A percentile compares a stretch with the other conserved stretches of the same genome.
phyloP scores from a whole-genome alignment of 108 stramenopile genomes.

The Poteriospumella lacustris region DNA sequence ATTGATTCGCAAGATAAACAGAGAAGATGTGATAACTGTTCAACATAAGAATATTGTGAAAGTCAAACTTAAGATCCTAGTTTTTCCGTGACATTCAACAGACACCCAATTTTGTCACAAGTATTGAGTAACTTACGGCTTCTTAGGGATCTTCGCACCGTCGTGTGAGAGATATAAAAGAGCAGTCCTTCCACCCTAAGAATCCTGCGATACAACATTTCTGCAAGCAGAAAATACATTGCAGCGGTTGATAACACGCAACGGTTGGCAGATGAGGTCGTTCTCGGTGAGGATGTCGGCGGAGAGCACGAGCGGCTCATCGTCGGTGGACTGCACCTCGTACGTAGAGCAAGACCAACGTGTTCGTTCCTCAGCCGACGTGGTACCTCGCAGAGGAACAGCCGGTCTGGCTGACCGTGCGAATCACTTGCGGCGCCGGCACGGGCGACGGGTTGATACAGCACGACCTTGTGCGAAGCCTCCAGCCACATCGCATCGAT shows the following conservation, averaged over 20 bases:
- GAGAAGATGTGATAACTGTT: too few species aligned
- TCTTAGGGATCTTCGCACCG: too few species aligned
- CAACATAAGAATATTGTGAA: too few species aligned
- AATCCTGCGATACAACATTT: too few species aligned
- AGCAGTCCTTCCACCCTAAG: too few species aligned
- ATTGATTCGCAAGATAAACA: too few species aligned
- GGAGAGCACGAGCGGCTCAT: neutral
- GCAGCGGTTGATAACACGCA: neutral
- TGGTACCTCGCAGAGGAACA: neutral
- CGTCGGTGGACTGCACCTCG: neutral
- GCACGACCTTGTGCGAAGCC: neutral
- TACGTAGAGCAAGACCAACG: constrained; percentile 5
- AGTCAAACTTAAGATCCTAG: too few species aligned
- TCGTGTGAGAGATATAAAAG: too few species aligned
- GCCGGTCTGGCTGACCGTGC: neutral
- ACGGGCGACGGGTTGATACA: neutral
- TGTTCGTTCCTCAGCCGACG: constrained; percentile 13
- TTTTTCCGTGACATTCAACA: too few species aligned
- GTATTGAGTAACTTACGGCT: too few species aligned
- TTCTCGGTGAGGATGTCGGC: neutral
- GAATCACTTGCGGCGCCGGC: neutral
- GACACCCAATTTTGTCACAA: too few species aligned
- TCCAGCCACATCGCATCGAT: constrained; percentile 1
- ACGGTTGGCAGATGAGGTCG: neutral
- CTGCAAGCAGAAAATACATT: too few species aligned